Conservation (phyloP, 2,329 filamentous ascomycete genomes). For the Ophiostoma pallidulum region DNA sequence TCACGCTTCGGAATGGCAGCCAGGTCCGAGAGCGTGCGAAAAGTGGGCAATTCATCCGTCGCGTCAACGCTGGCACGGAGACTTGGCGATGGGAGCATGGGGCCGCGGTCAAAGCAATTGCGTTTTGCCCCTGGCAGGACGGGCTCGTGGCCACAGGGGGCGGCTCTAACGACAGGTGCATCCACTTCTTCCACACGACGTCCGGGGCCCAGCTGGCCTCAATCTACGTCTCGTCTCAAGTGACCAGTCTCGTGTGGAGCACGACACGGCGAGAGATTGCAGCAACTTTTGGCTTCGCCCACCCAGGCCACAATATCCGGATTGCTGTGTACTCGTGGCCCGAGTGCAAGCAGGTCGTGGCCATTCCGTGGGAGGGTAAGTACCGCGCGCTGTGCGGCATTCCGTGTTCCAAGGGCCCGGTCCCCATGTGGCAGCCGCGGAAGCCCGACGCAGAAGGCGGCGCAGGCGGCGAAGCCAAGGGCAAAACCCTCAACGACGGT, state of each 20-base stretch:
- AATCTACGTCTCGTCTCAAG: conserved; percentile 86
- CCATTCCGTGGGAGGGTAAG: conserved; percentile 74
- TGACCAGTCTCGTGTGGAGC: conserved; percentile 88
- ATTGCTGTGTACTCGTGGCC: conserved; percentile 96
- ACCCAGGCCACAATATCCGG: conserved; percentile 79
- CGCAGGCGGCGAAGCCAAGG: conserved; percentile 34
- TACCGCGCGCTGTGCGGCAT: conserved; percentile 81
- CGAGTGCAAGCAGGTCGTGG: conserved; percentile 73
- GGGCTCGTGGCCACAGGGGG: conserved; percentile 83
- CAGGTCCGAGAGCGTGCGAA: conserved; percentile 8
- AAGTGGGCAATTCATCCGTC: conserved; percentile 3
- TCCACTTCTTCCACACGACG: conserved; percentile 86
- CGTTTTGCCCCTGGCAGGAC: conserved; percentile 90
- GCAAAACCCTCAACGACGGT: conserved; percentile 52
- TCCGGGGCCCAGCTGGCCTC: conserved; percentile 79
- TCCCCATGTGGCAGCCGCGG: conserved; percentile 27
- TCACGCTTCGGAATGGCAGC: neutral
- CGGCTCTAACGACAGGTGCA: conserved; percentile 87
- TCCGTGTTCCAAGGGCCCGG: conserved; percentile 48
- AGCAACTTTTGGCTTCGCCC: conserved; percentile 87
- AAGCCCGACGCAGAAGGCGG: conserved; percentile 28
- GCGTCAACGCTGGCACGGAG: conserved; percentile 45
- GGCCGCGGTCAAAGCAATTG: conserved; percentile 91
- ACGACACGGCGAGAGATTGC: conserved; percentile 76
- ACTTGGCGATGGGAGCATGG: conserved; percentile 68